Evolutionary conservation across 768 basidiomycete genomes (phyloP).

Genomic region (Lactarius pseudohatsudake): DNA sequence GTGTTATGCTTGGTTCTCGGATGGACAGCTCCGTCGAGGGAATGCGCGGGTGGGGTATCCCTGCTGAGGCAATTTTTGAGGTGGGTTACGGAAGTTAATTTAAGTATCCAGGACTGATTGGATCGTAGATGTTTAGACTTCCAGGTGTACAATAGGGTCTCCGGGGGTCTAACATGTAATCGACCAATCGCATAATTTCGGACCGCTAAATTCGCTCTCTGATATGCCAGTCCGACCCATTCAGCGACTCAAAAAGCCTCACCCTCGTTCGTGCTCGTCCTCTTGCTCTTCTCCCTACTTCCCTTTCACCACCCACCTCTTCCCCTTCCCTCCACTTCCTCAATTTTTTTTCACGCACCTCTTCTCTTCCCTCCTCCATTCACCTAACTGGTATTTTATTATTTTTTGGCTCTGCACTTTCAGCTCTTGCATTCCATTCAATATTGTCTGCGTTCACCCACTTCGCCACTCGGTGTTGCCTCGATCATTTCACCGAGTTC

Average conservation of each 20-base stretch:
- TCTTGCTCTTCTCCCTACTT: not conserved
- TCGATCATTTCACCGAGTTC: not conserved
- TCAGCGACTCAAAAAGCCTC: conserved; percentile 12
- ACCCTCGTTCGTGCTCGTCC: not conserved
- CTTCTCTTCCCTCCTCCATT: not conserved
- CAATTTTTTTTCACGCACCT: not conserved
- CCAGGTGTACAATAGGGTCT: conserved; percentile 41
- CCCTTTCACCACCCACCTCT: not conserved
- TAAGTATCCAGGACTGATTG: not conserved
- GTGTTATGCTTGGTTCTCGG: conserved; percentile 59
- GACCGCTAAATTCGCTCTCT: conserved; percentile 28
- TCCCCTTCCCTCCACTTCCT: not conserved
- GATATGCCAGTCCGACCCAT: not conserved
- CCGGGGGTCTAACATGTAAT: conserved; percentile 13
- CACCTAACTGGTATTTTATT: not conserved
- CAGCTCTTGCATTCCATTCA: not conserved
- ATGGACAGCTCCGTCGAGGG: conserved; percentile 58
- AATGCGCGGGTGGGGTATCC: conserved; percentile 58
- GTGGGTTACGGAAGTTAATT: conserved; percentile 36
- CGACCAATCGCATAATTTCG: conserved; percentile 29
- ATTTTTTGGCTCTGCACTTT: not conserved
- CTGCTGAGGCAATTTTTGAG: conserved; percentile 64
- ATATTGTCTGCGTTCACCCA: not conserved
- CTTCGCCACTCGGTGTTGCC: not conserved
- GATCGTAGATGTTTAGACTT: conserved; percentile 51